These are phyloP conservation scores for Suhomyces canberraensis DNA, from an alignment of 805 yeast genomes.

Conservation along the genomic window DNA sequence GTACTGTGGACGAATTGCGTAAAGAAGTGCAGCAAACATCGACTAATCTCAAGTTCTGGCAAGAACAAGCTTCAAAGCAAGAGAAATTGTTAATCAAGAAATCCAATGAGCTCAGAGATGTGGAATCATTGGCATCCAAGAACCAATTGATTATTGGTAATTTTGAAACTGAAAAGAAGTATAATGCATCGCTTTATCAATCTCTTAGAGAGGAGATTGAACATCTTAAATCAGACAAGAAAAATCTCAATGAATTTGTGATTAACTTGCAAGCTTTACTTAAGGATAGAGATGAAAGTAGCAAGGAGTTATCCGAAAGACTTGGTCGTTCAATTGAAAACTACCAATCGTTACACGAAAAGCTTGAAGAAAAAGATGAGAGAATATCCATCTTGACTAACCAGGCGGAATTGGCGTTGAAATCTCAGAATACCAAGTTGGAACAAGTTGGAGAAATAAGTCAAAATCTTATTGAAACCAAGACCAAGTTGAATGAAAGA, in stretches of 20 bases:
- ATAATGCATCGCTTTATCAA: conserved; percentile 47
- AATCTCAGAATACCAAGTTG: conserved; percentile 49
- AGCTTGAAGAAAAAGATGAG: conserved; percentile 52
- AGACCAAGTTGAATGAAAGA: conserved; percentile 42
- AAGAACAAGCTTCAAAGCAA: conserved; percentile 38
- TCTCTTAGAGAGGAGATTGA: conserved; percentile 52
- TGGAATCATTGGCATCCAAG: conserved; percentile 44
- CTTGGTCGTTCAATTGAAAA: conserved; percentile 48
- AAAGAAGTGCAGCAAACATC: conserved; percentile 27
- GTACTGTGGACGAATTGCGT: conserved; percentile 25
- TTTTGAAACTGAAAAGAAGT: conserved; percentile 51
- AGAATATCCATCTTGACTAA: conserved; percentile 48
- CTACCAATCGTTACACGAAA: conserved; percentile 43
- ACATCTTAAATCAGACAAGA: conserved; percentile 55
- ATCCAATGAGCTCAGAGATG: conserved; percentile 52
- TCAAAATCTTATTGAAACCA: conserved; percentile 40
- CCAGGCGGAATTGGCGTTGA: conserved; percentile 54
- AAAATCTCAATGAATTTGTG: conserved; percentile 54
- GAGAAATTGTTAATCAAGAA: conserved; percentile 29
- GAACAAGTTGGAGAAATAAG: conserved; percentile 57
- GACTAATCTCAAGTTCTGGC: conserved; percentile 37
- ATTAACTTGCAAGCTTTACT: conserved; percentile 58
- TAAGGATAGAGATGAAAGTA: conserved; percentile 56
- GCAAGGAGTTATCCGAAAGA: conserved; percentile 48
- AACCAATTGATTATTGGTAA: conserved; percentile 45